Evolutionary conservation across 2,329 filamentous ascomycete genomes (phyloP).

Genomic region (Apiospora saccharicola): DNA sequence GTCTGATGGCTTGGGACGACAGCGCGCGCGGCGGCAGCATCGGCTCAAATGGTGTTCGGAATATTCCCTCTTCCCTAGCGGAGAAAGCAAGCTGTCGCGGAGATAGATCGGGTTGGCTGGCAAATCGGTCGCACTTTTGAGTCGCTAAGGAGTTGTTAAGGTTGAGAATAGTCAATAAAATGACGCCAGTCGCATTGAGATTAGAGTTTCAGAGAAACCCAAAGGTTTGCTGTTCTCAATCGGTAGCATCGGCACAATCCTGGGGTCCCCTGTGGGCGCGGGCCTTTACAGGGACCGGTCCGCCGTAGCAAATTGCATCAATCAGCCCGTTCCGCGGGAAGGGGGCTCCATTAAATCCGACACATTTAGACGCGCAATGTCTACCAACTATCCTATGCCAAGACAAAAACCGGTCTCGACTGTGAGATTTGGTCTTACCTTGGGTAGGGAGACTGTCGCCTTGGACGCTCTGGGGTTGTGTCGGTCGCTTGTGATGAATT

Average conservation of each 20-base stretch:
- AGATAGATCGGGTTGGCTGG: neutral
- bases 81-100: neutral
- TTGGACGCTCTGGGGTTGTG: neutral
- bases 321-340: neutral
- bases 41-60: neutral
- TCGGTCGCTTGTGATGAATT: neutral
- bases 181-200: neutral
- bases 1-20: constrained; percentile 10
- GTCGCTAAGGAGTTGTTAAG: neutral
- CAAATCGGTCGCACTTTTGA: neutral
- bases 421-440: neutral
- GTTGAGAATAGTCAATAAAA: neutral
- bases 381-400: neutral
- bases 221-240: constrained; percentile 1
- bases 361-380: constrained; percentile 1
- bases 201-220: neutral
- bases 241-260: neutral
- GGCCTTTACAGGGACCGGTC: neutral
- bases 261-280: neutral
- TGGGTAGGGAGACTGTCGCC: neutral
- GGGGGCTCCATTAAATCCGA: neutral
- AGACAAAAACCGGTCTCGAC: neutral
- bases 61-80: neutral
- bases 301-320: constrained; percentile 5
- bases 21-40: neutral